These are phyloP conservation scores for Saraca asoca DNA, from an alignment of 331 rosid genomes.

Conservation along the genomic window DNA sequence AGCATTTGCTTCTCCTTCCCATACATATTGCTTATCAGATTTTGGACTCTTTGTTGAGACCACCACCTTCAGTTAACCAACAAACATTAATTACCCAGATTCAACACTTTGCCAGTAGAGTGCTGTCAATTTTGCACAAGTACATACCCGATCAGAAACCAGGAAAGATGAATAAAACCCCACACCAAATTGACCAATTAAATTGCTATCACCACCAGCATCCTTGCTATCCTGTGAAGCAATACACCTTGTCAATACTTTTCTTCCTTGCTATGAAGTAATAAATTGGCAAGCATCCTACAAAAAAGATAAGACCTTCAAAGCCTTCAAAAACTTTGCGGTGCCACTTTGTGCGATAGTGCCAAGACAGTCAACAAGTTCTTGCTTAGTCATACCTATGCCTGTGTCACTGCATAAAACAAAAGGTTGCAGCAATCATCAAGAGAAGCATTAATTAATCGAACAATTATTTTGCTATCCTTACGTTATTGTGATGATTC, in stretches of 20 bases:
- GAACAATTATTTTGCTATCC: slow-evolving; percentile 22
- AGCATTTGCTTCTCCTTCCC: slow-evolving; percentile 98
- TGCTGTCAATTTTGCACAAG: background rate
- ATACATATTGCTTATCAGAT: slow-evolving; percentile 85
- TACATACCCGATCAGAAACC: slow-evolving; percentile 79
- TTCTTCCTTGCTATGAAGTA: background rate
- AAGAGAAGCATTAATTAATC: background rate
- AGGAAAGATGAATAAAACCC: slow-evolving; percentile 92
- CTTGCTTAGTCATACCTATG: slow-evolving; percentile 90
- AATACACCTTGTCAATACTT: slow-evolving; percentile 39
- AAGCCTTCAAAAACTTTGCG: slow-evolving; percentile 83
- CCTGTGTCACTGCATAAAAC: slow-evolving; percentile 76
- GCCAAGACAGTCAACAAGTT: slow-evolving; percentile 95
- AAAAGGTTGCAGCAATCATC: slow-evolving; percentile 21
- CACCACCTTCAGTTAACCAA: slow-evolving; percentile 62
- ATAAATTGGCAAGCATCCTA: slow-evolving; percentile 16
- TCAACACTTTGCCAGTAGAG: background rate
- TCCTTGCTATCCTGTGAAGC: slow-evolving; percentile 81
- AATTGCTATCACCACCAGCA: slow-evolving; percentile 78
- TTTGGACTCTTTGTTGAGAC: slow-evolving; percentile 92
- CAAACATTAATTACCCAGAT: slow-evolving; percentile 20
- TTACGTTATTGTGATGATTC: slow-evolving; percentile 75
- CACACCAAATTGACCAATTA: slow-evolving; percentile 97
- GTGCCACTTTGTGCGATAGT: slow-evolving; percentile 99
- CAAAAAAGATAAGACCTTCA: slow-evolving; percentile 59